phyloP scores from a whole-genome alignment of 441 rosid species.

The Croton laevigatus region DNA sequence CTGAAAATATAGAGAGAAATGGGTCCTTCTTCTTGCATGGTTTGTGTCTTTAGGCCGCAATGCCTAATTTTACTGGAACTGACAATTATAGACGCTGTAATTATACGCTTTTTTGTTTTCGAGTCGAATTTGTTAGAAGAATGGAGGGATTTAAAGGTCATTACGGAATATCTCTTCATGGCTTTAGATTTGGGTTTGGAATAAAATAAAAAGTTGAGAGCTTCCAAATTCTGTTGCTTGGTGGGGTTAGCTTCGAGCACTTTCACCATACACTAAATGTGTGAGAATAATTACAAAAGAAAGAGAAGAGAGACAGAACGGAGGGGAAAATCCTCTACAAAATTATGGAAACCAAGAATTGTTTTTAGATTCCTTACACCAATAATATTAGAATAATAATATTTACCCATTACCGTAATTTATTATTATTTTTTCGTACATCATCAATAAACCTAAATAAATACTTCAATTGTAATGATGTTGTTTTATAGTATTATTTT shows the following conservation, averaged over 20 bases:
- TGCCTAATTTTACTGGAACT: conserved; percentile 16
- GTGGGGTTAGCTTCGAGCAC: conserved; percentile 49
- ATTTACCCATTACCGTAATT: too few species aligned
- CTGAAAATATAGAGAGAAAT: neutral
- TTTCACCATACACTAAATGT: conserved; percentile 31
- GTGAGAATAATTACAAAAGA: conserved; percentile 30
- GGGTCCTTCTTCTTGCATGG: conserved; percentile 33
- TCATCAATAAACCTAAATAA: too few species aligned
- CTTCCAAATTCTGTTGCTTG: conserved; percentile 39
- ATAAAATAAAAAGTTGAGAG: conserved; percentile 34
- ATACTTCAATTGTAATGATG: too few species aligned
- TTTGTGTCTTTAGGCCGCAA: conserved; percentile 15
- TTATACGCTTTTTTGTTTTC: too few species aligned
- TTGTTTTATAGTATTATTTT: too few species aligned
- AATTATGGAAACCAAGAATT: conserved; percentile 27
- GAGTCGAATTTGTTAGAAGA: too few species aligned
- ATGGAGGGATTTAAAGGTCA: conserved; percentile 29
- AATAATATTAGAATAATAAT: conserved; percentile 1
- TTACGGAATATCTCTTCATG: conserved; percentile 20
- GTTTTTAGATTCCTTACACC: conserved; percentile 23
- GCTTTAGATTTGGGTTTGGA: conserved; percentile 54
- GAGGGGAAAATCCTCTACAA: conserved; percentile 22
- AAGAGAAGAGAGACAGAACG: conserved; percentile 27
- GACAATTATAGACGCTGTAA: conserved; percentile 12
- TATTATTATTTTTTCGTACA: too few species aligned